These are phyloP conservation scores for Pythium aquatile DNA, from an alignment of 352 stramenopile genomes.

Conservation along the genomic window DNA sequence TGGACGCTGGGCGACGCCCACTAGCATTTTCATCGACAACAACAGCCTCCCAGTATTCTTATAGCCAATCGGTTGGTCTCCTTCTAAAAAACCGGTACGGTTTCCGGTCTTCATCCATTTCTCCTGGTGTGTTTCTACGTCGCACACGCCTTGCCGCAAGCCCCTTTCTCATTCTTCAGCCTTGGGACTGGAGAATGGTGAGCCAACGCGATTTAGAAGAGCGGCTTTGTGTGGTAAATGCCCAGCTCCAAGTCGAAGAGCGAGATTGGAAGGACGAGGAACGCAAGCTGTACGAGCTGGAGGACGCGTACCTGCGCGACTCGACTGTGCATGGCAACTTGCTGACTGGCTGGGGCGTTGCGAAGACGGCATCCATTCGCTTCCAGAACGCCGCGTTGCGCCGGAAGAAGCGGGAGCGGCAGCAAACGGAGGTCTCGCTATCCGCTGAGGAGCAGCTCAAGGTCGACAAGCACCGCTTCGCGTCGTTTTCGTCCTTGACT, in stretches of 20 bases:
- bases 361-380: conserved; percentile 47
- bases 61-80: no score
- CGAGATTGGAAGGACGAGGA: conserved; percentile 54
- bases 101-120: no score
- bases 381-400: conserved; percentile 58
- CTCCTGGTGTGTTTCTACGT: no score
- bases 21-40: no score
- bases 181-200: conserved; percentile 20
- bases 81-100: no score
- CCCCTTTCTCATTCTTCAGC: neutral
- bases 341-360: conserved; percentile 57
- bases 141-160: no score
- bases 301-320: conserved; percentile 64
- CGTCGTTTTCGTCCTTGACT: conserved; percentile 64
- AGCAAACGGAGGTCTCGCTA: conserved; percentile 27
- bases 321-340: conserved; percentile 70
- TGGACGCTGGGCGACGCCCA: no score
- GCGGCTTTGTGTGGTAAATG: conserved; percentile 37
- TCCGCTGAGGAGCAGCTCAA: conserved; percentile 49
- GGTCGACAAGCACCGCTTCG: conserved; percentile 55
- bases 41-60: no score
- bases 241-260: conserved; percentile 40
- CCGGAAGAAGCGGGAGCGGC: conserved; percentile 51
- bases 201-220: conserved; percentile 49
- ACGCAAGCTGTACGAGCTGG: conserved; percentile 66